phyloP scores from a whole-genome alignment of 768 basidiomycete species.

The Jaapia argillacea region DNA sequence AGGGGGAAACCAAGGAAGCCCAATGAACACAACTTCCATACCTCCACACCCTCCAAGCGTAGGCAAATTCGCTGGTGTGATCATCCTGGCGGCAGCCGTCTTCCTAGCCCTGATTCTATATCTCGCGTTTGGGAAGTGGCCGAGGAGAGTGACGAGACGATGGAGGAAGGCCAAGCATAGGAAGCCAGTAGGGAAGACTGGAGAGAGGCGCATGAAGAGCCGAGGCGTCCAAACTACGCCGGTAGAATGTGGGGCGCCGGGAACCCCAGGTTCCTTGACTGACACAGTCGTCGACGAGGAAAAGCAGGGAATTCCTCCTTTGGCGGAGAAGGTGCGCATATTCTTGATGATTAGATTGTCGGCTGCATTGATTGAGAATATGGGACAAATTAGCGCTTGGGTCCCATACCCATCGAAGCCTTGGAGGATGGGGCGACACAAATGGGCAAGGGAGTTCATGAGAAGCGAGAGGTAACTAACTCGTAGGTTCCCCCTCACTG shows the following conservation, averaged over 20 bases:
- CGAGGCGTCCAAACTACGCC: background rate
- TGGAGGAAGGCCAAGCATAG: conserved; percentile 7
- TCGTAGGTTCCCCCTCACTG: too few species aligned
- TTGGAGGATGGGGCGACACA: background rate
- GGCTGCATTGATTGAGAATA: too few species aligned
- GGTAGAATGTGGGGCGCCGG: too few species aligned
- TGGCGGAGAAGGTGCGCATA: too few species aligned
- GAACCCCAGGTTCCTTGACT: too few species aligned
- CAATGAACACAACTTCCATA: background rate
- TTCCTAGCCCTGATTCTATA: conserved; percentile 27
- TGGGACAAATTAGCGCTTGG: too few species aligned
- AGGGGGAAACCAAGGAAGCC: background rate
- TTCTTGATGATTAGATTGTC: too few species aligned
- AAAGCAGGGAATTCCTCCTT: too few species aligned
- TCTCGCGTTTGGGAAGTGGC: conserved; percentile 25
- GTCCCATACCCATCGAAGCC: too few species aligned
- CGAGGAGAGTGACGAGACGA: conserved; percentile 15
- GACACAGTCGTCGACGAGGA: too few species aligned
- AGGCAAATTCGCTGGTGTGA: conserved; percentile 36
- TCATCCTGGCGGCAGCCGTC: conserved; percentile 26
- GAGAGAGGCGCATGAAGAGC: background rate
- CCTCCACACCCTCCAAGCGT: conserved; percentile 12
- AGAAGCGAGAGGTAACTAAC: too few species aligned
- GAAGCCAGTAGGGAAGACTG: background rate
- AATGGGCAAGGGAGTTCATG: too few species aligned